phyloP scores from a whole-genome alignment of 78 protist species.

The Dictyostelium intermedium region DNA sequence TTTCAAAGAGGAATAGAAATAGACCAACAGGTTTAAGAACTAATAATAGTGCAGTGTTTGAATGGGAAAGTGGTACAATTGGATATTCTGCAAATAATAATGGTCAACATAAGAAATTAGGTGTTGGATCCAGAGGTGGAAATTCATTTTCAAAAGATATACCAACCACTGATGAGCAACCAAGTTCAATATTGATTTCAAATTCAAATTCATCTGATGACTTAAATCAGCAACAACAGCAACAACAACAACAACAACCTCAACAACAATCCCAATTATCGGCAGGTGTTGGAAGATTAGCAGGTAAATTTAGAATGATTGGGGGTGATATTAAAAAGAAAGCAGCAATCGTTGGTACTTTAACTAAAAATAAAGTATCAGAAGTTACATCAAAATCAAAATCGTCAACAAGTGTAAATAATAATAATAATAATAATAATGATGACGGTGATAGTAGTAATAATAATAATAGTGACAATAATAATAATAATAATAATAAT shows the following conservation, averaged over 20 bases:
- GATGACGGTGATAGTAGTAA: background rate
- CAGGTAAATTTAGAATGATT: conserved; percentile 36
- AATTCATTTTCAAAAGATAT: background rate
- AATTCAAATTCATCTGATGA: background rate
- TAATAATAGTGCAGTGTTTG: conserved; percentile 21
- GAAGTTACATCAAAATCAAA: conserved; percentile 17
- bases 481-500: background rate
- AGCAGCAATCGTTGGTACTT: conserved; percentile 35
- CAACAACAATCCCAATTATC: conserved; percentile 11
- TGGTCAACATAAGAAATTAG: background rate
- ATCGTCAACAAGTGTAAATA: background rate
- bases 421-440: background rate
- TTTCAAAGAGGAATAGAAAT: background rate
- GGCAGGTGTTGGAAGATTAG: background rate
- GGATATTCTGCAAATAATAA: background rate
- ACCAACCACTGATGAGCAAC: background rate
- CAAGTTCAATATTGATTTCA: background rate
- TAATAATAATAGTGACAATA: background rate
- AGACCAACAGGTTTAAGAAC: conserved; percentile 46
- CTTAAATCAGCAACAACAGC: too few species aligned
- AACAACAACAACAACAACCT: conserved; percentile 7
- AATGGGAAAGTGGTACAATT: conserved; percentile 16
- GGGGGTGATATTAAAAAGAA: conserved; percentile 50
- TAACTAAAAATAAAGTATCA: conserved; percentile 25
- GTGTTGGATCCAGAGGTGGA: background rate